Percentiles rank a stretch among this genome's conserved stretches.
Conservation (phyloP, 257 asterid species). For the Gentiana straminea region DNA sequence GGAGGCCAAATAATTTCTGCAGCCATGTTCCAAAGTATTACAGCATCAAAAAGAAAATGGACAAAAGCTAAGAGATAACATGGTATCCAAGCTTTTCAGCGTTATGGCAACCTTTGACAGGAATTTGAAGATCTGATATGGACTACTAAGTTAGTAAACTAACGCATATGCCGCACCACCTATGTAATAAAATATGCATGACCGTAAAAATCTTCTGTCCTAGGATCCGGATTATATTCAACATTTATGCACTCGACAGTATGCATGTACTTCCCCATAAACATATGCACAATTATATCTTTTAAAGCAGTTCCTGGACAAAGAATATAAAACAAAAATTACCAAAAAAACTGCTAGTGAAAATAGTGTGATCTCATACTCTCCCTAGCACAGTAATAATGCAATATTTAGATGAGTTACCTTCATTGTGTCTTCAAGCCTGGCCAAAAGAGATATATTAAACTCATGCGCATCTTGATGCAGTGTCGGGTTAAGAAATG, state of each 20-base stretch:
- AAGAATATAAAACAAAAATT: slow-evolving; percentile 2
- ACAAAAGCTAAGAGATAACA: slow-evolving; percentile 18
- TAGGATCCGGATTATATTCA: slow-evolving; percentile 55
- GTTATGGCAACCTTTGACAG: slow-evolving; percentile 68
- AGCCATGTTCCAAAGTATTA: too few species aligned
- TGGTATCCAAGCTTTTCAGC: slow-evolving; percentile 67
- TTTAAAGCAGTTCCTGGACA: slow-evolving; percentile 63
- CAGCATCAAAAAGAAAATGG: too few species aligned
- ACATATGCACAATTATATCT: slow-evolving; percentile 64
- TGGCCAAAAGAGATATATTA: slow-evolving; percentile 66
- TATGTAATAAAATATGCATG: slow-evolving; percentile 4
- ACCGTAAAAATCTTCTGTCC: slow-evolving; percentile 80
- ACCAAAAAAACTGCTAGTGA: too few species aligned
- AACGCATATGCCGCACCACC: background rate
- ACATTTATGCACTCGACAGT: slow-evolving; percentile 68
- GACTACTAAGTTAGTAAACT: slow-evolving; percentile 4
- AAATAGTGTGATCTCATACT: background rate
- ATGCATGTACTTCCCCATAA: slow-evolving; percentile 82
- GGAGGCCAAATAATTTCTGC: too few species aligned
- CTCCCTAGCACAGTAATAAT: background rate
- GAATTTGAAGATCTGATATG: slow-evolving; percentile 68
- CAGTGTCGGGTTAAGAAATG: slow-evolving; percentile 66
- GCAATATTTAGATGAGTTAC: slow-evolving; percentile 16
- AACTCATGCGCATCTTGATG: slow-evolving; percentile 81
- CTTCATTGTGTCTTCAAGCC: slow-evolving; percentile 83